Base-by-base conservation (phyloP, 108 stramenopile genomes). In the Cylindrotheca closterium region DNA sequence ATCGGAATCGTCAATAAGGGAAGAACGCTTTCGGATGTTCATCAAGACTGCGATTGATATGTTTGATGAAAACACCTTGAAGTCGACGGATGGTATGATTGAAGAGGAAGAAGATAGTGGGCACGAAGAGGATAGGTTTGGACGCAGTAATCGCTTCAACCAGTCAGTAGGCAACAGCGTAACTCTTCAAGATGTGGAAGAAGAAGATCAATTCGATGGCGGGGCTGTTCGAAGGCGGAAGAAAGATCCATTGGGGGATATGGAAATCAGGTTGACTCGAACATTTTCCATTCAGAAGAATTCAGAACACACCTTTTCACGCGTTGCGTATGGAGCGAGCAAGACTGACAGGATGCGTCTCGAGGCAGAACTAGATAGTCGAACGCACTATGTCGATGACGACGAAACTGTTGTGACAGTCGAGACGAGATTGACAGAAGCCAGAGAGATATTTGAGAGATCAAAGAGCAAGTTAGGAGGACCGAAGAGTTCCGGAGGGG, bases 381-480 rank as follows among this genome's bases (percentile, higher is more conserved):
- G 59, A 17, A 12, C 31, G 4, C 65, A 63, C 19, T 60, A 84
- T n/a, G 58, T 82, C 48, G 92, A 93, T 21, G 92, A 93, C 58
- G 92, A 93, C 55, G 87, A 91, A 77, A 94, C 92, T 5, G 82
- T 94, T 24, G 68, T 71, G n/a, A 91, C 87, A 7, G 60, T 78
- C 21, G 32, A 54, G 60, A 47, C 52, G 8, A 34, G 61, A 48
- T 47, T 62, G 63, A 32, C 47, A 37, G 74, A 73, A 18, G 62
- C 70, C 2, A 67, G 70, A 56, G 58, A 67, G 4, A 59, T 29
- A 21, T 56, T 65, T 21, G 74, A 63, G 49, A 28, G 47, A 28
- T 32, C 34, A 51, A 68, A 62, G 54, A n/a, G 18, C 30, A 32
- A 17, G 61, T 45, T 34, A 22, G 47, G 29, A 21, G 55, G 48